phyloP scores from a whole-genome alignment of 768 basidiomycete genomes.

The Suillus subaureus region DNA sequence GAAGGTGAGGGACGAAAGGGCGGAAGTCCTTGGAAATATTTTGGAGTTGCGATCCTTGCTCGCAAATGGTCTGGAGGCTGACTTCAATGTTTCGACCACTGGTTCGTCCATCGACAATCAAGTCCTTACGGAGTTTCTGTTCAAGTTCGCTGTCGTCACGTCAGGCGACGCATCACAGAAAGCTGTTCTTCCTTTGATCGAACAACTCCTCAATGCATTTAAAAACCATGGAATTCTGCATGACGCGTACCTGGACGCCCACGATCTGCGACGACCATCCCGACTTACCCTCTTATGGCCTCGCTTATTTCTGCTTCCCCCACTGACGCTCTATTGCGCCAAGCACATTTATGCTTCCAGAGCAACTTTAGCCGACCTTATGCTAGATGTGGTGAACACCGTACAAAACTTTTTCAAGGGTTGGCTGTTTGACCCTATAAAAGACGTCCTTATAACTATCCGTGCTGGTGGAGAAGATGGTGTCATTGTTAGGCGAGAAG shows the following conservation, averaged over 20 bases:
- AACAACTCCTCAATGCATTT: conserved; percentile 23
- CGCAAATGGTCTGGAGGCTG: conserved; percentile 32
- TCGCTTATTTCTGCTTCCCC: conserved; percentile 73
- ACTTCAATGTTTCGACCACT: neutral
- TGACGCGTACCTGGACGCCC: conserved; percentile 30
- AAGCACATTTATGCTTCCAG: conserved; percentile 60
- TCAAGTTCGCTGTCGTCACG: conserved; percentile 23
- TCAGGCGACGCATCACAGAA: conserved; percentile 11
- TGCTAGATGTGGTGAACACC: conserved; percentile 66
- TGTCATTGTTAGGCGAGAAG: conserved; percentile 77
- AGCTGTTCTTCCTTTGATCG: conserved; percentile 16
- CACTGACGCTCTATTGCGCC: conserved; percentile 55
- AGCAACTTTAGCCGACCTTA: conserved; percentile 55
- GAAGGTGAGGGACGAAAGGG: conserved; percentile 65
- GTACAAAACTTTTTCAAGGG: conserved; percentile 70
- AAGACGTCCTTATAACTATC: conserved; percentile 80
- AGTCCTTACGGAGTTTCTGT: conserved; percentile 17
- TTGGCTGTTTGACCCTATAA: conserved; percentile 88
- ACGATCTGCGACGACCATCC: conserved; percentile 65
- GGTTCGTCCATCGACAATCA: conserved; percentile 7
- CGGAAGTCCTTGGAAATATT: conserved; percentile 66
- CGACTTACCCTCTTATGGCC: conserved; percentile 80
- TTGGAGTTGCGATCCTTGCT: conserved; percentile 53
- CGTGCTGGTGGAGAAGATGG: conserved; percentile 76
- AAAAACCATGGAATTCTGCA: conserved; percentile 32